Conservation (phyloP, 2,329 filamentous ascomycete species). For the Trichoderma koningii region DNA sequence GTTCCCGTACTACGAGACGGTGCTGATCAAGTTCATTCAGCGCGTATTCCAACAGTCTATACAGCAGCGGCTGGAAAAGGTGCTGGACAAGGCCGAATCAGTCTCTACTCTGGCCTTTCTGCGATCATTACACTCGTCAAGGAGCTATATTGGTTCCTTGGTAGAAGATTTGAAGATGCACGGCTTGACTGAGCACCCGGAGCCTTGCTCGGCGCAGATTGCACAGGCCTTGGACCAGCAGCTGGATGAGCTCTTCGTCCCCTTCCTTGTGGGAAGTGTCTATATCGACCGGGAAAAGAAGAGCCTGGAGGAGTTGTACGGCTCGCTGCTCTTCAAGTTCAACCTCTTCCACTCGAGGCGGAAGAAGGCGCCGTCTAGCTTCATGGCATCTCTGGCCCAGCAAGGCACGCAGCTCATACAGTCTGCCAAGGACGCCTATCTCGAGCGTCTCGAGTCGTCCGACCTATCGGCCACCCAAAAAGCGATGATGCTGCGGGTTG, state of each 20-base stretch:
- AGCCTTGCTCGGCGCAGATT: constrained; percentile 84
- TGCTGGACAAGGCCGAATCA: constrained; percentile 89
- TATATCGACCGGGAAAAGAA: constrained; percentile 71
- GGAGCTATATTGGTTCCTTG: constrained; percentile 81
- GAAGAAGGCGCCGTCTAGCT: constrained; percentile 86
- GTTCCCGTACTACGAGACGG: constrained; percentile 94
- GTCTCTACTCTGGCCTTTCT: constrained; percentile 92
- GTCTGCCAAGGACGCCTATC: constrained; percentile 86
- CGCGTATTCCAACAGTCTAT: constrained; percentile 97
- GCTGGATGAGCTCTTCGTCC: constrained; percentile 75
- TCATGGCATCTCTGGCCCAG: constrained; percentile 89
- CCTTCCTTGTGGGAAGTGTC: constrained; percentile 67
- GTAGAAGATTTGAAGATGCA: constrained; percentile 94
- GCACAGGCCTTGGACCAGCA: constrained; percentile 73
- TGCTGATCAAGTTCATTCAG: constrained; percentile 89
- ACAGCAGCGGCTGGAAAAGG: constrained; percentile 92
- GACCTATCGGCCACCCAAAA: constrained; percentile 88
- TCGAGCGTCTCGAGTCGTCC: constrained; percentile 83
- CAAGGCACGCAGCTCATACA: constrained; percentile 86
- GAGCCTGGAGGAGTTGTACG: constrained; percentile 79
- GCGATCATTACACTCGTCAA: constrained; percentile 84
- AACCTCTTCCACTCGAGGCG: constrained; percentile 89
- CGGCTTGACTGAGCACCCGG: constrained; percentile 91
- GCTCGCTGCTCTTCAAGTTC: constrained; percentile 92
- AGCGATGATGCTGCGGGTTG: constrained; percentile 84